phyloP scores from a whole-genome alignment of 78 protist genomes.

The Neovahlkampfia damariscottae region DNA sequence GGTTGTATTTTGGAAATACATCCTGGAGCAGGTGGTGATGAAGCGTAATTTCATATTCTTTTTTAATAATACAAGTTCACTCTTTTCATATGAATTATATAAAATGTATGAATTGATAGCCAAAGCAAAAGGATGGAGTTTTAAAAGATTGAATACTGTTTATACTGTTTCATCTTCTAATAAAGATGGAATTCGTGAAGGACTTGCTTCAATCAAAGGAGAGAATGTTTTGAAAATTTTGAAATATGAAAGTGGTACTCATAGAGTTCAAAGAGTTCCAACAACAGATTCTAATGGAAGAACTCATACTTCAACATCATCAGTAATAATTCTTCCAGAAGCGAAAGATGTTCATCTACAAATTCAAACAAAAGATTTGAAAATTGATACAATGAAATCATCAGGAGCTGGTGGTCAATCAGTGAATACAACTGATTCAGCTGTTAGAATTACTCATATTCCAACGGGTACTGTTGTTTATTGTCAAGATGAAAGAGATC shows the following conservation, averaged over 20 bases:
- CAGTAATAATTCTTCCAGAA: conserved; percentile 73
- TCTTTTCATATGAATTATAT: conserved; percentile 65
- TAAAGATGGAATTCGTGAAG: too few species aligned
- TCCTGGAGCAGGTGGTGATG: conserved; percentile 69
- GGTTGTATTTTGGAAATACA: not conserved
- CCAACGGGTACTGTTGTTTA: conserved; percentile 71
- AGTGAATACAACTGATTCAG: conserved; percentile 83
- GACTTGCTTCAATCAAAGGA: conserved; percentile 34
- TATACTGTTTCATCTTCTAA: not conserved
- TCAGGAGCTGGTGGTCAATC: conserved; percentile 89
- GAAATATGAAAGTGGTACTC: conserved; percentile 75
- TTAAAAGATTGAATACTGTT: not conserved
- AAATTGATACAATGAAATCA: conserved; percentile 37
- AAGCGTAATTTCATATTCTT: too few species aligned
- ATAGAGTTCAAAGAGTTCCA: conserved; percentile 88
- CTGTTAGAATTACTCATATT: conserved; percentile 72
- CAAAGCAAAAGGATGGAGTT: not conserved
- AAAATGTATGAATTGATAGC: conserved; percentile 52
- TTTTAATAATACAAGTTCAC: too few species aligned
- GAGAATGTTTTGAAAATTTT: conserved; percentile 52
- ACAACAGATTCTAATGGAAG: conserved; percentile 72
- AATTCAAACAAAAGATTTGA: conserved; percentile 27
- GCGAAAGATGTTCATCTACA: conserved; percentile 7
- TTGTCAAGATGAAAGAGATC: conserved; percentile 73
- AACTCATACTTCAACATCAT: conserved; percentile 72